phyloP scores from a whole-genome alignment of 2,329 filamentous ascomycete species.

The Xylariaceae sp. region DNA sequence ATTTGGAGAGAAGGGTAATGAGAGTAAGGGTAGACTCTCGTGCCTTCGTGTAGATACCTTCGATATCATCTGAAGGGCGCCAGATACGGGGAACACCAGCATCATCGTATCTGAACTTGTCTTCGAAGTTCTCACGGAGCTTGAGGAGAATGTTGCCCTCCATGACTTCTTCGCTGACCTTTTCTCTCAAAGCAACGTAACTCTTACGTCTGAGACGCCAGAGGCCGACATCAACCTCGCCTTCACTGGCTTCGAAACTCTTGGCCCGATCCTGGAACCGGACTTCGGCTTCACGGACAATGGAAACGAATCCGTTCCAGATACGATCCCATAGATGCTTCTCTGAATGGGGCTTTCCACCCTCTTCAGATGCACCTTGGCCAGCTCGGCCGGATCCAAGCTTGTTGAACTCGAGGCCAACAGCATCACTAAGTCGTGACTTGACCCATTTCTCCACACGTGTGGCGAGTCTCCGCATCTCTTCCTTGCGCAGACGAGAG shows the following conservation, averaged over 20 bases:
- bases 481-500: conserved; percentile 78
- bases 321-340: conserved; percentile 94
- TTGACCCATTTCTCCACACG: conserved; percentile 92
- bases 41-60: conserved; percentile 87
- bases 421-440: conserved; percentile 76
- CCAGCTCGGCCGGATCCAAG: conserved; percentile 83
- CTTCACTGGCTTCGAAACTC: conserved; percentile 86
- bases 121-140: conserved; percentile 95
- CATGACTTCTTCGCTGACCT: conserved; percentile 96
- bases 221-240: conserved; percentile 85
- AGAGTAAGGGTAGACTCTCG: conserved; percentile 87
- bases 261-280: conserved; percentile 83
- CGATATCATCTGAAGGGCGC: conserved; percentile 94
- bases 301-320: conserved; percentile 77
- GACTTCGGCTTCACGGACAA: conserved; percentile 77
- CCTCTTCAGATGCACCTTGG: conserved; percentile 70
- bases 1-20: conserved; percentile 81
- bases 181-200: conserved; percentile 83
- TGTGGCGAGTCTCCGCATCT: conserved; percentile 88
- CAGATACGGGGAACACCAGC: conserved; percentile 92
- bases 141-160: conserved; percentile 95
- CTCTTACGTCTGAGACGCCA: conserved; percentile 92
- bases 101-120: conserved; percentile 98
- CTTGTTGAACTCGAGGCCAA: conserved; percentile 94
- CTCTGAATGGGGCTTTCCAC: conserved; percentile 67